A percentile compares a stretch with the other conserved stretches of the same genome.
These are phyloP conservation scores for Coniochaeta sp. DNA, from an alignment of 2,329 filamentous ascomycete species.

Conservation along the genomic window DNA sequence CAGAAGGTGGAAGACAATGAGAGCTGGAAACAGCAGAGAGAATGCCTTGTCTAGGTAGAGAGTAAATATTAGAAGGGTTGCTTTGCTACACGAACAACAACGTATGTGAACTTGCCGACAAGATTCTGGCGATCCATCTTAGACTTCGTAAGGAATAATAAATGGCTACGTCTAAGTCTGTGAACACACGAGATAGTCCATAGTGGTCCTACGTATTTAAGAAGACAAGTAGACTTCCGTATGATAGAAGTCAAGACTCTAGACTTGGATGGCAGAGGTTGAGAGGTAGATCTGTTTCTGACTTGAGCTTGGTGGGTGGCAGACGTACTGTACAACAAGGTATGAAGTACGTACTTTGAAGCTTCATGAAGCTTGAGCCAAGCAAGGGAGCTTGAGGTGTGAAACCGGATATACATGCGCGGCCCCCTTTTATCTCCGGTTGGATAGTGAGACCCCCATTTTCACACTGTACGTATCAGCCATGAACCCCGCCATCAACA, in stretches of 20 bases:
- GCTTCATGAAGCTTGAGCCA: not conserved
- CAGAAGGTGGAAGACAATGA: constrained; percentile 63
- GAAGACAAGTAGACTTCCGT: not conserved
- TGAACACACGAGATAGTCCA: not conserved
- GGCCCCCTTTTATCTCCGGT: not conserved
- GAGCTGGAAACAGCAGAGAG: constrained; percentile 50
- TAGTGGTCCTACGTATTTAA: not conserved
- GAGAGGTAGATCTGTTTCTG: not conserved
- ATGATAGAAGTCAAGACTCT: no score
- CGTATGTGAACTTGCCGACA: constrained; percentile 5
- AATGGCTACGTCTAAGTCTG: not conserved
- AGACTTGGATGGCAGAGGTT: no score
- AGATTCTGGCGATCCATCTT: not conserved
- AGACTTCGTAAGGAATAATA: not conserved
- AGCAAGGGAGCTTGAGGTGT: not conserved
- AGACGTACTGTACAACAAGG: not conserved
- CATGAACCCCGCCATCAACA: not conserved
- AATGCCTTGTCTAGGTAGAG: constrained; percentile 21
- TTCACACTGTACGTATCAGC: not conserved
- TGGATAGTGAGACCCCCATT: not conserved
- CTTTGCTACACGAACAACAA: not conserved
- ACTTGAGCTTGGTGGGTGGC: not conserved
- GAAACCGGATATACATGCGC: not conserved
- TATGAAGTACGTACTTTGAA: not conserved
- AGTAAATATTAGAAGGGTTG: not conserved